These are phyloP conservation scores for Ceratobasidium sp. DNA, from an alignment of 1,284 basidiomycete genomes.

Conservation along the genomic window DNA sequence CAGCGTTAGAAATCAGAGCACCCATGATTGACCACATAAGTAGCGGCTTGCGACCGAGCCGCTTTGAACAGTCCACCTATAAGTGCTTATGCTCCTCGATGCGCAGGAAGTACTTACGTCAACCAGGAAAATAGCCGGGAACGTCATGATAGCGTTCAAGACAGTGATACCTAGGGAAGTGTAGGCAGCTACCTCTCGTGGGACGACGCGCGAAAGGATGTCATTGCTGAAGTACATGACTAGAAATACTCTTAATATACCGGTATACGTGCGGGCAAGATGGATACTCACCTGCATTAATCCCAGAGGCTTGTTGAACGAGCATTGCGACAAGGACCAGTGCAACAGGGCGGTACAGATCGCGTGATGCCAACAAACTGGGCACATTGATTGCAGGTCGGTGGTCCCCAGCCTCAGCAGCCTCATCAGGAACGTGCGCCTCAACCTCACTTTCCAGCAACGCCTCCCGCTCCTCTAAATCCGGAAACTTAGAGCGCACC, in stretches of 20 bases:
- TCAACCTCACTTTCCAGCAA: constrained; percentile 36
- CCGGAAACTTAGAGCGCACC: constrained; percentile 47
- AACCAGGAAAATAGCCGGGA: constrained; percentile 85
- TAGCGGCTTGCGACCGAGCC: constrained; percentile 57
- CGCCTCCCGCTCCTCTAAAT: constrained; percentile 53
- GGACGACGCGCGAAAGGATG: constrained; percentile 81
- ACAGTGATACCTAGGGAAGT: constrained; percentile 81
- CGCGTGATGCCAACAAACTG: constrained; percentile 60
- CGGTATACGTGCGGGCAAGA: constrained; percentile 52
- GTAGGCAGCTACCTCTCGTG: constrained; percentile 74
- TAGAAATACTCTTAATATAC: constrained; percentile 54
- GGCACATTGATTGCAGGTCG: constrained; percentile 54
- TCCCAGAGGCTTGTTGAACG: constrained; percentile 83
- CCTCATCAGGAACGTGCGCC: constrained; percentile 27
- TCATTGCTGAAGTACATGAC: constrained; percentile 92
- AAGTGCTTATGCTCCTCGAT: neutral
- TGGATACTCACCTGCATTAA: constrained; percentile 64
- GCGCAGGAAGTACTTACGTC: constrained; percentile 64
- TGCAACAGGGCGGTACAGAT: constrained; percentile 73
- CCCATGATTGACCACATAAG: constrained; percentile 63
- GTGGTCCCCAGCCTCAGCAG: constrained; percentile 51
- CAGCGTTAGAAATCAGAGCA: constrained; percentile 71
- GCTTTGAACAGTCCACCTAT: constrained; percentile 47
- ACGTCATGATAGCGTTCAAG: constrained; percentile 83
- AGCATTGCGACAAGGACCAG: constrained; percentile 79